Percentiles rank a stretch among this genome's conserved stretches.
phyloP scores from a whole-genome alignment of 176 grass and related monocot species.

The Carex kokanica region DNA sequence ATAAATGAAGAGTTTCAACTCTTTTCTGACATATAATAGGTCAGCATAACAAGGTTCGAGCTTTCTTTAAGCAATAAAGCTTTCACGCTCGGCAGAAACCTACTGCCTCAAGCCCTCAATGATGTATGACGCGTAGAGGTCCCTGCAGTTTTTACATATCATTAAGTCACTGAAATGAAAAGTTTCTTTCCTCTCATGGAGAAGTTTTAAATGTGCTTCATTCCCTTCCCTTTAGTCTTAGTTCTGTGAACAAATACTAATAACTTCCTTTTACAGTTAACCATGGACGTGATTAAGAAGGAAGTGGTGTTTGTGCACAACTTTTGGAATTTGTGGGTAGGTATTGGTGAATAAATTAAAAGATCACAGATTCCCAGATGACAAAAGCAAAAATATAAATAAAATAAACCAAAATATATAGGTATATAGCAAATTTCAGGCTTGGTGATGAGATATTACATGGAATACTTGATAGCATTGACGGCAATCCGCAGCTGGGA shows the following conservation, averaged over 20 bases:
- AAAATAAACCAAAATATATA: conserved; percentile 6
- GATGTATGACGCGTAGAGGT: conserved; percentile 79
- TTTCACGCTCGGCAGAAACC: background rate
- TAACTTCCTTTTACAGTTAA: too few relatives aligned
- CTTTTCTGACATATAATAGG: background rate
- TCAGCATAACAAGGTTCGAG: background rate
- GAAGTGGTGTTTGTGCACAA: too few relatives aligned
- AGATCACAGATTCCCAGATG: background rate
- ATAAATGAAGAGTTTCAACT: conserved; percentile 4
- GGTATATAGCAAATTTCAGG: conserved; percentile 18
- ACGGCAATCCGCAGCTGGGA: conserved; percentile 81
- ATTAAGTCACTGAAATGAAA: background rate
- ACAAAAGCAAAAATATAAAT: background rate
- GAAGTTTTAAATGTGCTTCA: background rate
- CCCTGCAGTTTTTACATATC: conserved; percentile 42
- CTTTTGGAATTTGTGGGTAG: background rate
- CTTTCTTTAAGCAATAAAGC: background rate
- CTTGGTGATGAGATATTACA: conserved; percentile 47
- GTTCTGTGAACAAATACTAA: too few relatives aligned
- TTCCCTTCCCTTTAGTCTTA: background rate
- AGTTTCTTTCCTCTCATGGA: background rate
- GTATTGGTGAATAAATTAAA: background rate
- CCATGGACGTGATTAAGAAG: too few relatives aligned
- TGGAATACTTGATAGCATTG: conserved; percentile 68
- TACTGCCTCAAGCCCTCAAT: conserved; percentile 82